These are phyloP conservation scores for Aspergillus bertholletiae DNA, from an alignment of 495 filamentous ascomycete genomes.

Conservation along the genomic window DNA sequence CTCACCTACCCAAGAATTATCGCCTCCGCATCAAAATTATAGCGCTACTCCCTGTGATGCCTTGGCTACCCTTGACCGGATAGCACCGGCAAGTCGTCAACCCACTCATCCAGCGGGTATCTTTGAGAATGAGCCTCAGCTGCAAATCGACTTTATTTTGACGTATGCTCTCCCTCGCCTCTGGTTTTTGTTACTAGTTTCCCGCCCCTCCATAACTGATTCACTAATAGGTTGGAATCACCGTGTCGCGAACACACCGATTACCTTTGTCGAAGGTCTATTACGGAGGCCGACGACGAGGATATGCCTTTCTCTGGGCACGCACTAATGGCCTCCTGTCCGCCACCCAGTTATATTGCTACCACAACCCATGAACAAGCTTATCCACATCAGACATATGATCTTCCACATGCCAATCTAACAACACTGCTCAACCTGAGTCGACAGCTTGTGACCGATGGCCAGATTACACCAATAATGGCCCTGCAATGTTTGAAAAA, in stretches of 20 bases:
- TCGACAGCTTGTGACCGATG: constrained; percentile 77
- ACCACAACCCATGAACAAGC: constrained; percentile 38
- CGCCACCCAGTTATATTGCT: constrained; percentile 54
- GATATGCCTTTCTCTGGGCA: constrained; percentile 65
- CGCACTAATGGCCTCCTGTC: constrained; percentile 85
- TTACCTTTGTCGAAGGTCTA: constrained; percentile 48
- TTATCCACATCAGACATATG: constrained; percentile 41
- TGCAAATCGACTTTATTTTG: constrained; percentile 94
- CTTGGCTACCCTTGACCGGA: constrained; percentile 29
- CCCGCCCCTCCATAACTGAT: no score
- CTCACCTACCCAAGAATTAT: constrained; percentile 28
- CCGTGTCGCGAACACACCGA: constrained; percentile 95
- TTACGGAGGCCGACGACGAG: constrained; percentile 48
- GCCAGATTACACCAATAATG: constrained; percentile 96
- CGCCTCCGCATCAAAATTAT: constrained; percentile 32
- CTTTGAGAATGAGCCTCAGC: constrained; percentile 73
- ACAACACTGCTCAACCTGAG: constrained; percentile 80
- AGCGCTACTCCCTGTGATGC: constrained; percentile 25
- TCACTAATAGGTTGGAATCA: constrained; percentile 86
- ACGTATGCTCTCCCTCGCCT: constrained; percentile 63
- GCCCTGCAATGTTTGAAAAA: constrained; percentile 78
- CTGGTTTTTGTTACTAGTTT: constrained; percentile 12
- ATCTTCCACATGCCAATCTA: constrained; percentile 68
- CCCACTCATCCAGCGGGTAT: constrained; percentile 46
- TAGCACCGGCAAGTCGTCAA: constrained; percentile 18